Evolutionary conservation across 2,329 filamentous ascomycete genomes (phyloP).

Genomic region (Epichloe hybrida): DNA sequence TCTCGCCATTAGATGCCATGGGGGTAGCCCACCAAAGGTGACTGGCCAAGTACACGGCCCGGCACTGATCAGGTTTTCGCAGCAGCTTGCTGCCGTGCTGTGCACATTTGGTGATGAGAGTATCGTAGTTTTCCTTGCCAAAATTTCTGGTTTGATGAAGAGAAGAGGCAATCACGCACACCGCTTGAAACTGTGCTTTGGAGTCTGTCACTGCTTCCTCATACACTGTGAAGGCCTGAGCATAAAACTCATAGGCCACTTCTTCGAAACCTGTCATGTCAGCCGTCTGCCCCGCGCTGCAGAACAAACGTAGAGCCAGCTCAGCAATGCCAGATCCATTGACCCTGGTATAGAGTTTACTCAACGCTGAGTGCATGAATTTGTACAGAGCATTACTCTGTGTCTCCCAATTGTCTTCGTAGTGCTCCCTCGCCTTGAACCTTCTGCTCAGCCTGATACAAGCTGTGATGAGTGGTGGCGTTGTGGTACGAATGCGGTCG

Average conservation of each 20-base stretch:
- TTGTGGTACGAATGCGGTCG: constrained; percentile 91
- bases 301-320: constrained; percentile 76
- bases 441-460: constrained; percentile 79
- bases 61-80: constrained; percentile 95
- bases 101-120: constrained; percentile 92
- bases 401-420: constrained; percentile 48
- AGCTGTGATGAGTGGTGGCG: constrained; percentile 78
- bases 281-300: constrained; percentile 82
- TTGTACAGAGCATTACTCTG: constrained; percentile 74
- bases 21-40: constrained; percentile 95
- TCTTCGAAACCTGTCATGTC: constrained; percentile 89
- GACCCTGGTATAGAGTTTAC: constrained; percentile 76
- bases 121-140: constrained; percentile 95
- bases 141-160: constrained; percentile 84
- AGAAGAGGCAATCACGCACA: constrained; percentile 83
- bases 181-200: constrained; percentile 95
- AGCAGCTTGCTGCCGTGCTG: constrained; percentile 92
- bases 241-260: constrained; percentile 95
- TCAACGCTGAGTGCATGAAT: constrained; percentile 83
- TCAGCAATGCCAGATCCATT: constrained; percentile 68
- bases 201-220: constrained; percentile 94
- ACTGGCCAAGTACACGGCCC: constrained; percentile 89
- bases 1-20: constrained; percentile 60
- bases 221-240: constrained; percentile 95
- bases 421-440: constrained; percentile 85